Percentiles rank a stretch among this genome's conserved stretches.
phyloP scores from a whole-genome alignment of 2,329 filamentous ascomycete species.

The Venturia aucupariae region DNA sequence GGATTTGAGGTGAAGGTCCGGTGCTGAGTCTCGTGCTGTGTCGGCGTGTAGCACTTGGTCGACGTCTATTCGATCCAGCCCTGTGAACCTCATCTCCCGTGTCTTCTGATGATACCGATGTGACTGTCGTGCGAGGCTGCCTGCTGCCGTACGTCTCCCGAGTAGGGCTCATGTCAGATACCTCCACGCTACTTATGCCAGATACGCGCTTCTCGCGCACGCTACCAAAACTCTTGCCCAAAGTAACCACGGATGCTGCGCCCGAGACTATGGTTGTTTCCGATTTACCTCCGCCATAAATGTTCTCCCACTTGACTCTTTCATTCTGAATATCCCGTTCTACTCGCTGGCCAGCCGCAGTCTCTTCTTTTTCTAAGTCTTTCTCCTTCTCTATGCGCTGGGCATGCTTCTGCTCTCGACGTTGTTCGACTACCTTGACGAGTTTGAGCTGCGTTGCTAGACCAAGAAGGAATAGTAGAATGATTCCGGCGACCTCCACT shows the following conservation, averaged over 20 bases:
- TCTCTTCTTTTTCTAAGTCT: slow-evolving; percentile 56
- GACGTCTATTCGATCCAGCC: neutral
- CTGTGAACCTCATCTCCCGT: neutral
- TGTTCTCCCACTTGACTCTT: slow-evolving; percentile 63
- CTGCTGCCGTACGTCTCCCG: neutral
- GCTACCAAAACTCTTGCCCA: slow-evolving; percentile 26
- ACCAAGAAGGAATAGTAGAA: slow-evolving; percentile 66
- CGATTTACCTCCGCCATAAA: slow-evolving; percentile 55
- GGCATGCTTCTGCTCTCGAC: slow-evolving; percentile 36
- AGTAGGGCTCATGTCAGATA: slow-evolving; percentile 38
- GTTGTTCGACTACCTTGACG: slow-evolving; percentile 66
- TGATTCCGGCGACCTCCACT: slow-evolving; percentile 70
- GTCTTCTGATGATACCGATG: neutral
- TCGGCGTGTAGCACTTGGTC: neutral
- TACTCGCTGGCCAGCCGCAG: slow-evolving; percentile 57
- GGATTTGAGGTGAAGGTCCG: neutral
- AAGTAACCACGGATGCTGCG: slow-evolving; percentile 30
- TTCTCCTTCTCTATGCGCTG: slow-evolving; percentile 44
- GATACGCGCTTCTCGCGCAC: slow-evolving; percentile 29
- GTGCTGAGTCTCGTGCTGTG: neutral
- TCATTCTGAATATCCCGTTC: slow-evolving; percentile 55
- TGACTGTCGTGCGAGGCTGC: neutral
- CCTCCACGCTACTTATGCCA: slow-evolving; percentile 44
- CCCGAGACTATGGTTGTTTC: slow-evolving; percentile 42
- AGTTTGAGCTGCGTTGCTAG: slow-evolving; percentile 77